Evolutionary conservation across 2,329 filamentous ascomycete genomes (phyloP), one percentile per base, ranked within the genome.

Genomic region (Colletotrichum scovillei): DNA sequence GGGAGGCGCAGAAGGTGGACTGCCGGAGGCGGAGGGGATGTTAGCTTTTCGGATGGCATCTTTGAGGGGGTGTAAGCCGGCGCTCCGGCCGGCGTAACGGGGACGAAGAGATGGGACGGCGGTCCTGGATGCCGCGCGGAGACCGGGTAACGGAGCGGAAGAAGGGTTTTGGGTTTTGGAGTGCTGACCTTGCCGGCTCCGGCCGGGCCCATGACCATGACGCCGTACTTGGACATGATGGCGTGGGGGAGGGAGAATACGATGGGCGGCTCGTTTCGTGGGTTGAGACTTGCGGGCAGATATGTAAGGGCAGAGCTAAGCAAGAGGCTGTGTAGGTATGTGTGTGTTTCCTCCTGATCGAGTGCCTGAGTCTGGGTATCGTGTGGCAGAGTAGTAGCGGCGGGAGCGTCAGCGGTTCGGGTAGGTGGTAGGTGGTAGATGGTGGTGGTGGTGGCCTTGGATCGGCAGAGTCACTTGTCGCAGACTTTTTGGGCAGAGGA

Each of bases 191-290:
- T 99, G 85, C 97, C 97, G 26, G 95, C 95, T 77, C 95, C 97
- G 24, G 97, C 96, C 74, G 96, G 97, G 82, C 97, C 97, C 93
- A 98, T 98, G 74, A 98, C 92, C 84, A 98, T 92, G 76, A 94
- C 92, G 66, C 97, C 97, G 81, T 95, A 98, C 84, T 98, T 98
- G 84, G 94, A 96, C 95, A 97, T 97, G 76, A 72, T 86, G 80
- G 71, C 69, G 70, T 65, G 42, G 12, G 24, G 53, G 24, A 35
- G 63, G 42, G 59, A 55, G 56, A 14, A 56, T 49, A 46, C 30
- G 32, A 63, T 53, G 30, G 56, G 24, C 11, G 6, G 12, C 22
- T 26, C 19, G 32, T 64, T 69, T 22, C 42, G 42, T 8, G 42
- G 42, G 19, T 9, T 16, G 46, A 22, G 66, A 53, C 16, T 53